These are phyloP conservation scores for Trichosanthes cucumerina DNA, from an alignment of 306 rosid genomes.

Conservation along the genomic window DNA sequence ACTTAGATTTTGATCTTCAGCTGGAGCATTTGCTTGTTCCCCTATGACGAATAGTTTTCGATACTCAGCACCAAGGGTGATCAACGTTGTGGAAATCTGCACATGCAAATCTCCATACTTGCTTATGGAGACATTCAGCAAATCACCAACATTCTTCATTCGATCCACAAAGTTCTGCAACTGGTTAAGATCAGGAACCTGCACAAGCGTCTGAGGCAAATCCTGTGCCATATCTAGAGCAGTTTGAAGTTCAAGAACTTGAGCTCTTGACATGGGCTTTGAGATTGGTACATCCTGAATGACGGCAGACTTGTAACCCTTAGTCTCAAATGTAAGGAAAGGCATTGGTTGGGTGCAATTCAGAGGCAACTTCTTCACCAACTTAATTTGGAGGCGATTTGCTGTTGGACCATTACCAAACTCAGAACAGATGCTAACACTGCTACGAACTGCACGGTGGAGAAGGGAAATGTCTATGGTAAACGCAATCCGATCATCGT, in stretches of 20 bases:
- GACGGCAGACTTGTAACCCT: conserved; percentile 71
- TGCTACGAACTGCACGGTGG: conserved; percentile 82
- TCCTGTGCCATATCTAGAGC: conserved; percentile 82
- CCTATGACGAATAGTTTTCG: conserved; percentile 66
- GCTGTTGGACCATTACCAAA: conserved; percentile 34
- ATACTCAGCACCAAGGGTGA: conserved; percentile 84
- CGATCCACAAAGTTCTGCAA: conserved; percentile 82
- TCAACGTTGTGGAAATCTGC: conserved; percentile 70
- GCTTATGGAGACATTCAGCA: conserved; percentile 60
- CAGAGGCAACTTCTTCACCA: conserved; percentile 66
- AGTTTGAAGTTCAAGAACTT: conserved; percentile 65
- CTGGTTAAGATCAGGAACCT: conserved; percentile 80
- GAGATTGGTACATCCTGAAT: conserved; percentile 90
- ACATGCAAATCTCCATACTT: conserved; percentile 70
- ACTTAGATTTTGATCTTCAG: conserved; percentile 61
- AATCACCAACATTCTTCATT: conserved; percentile 78
- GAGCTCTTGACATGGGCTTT: conserved; percentile 58
- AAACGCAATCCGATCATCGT: conserved; percentile 81
- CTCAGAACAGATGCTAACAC: conserved; percentile 60
- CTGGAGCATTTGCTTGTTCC: conserved; percentile 55
- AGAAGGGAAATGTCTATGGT: conserved; percentile 70
- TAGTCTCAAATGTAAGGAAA: conserved; percentile 70
- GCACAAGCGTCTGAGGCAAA: conserved; percentile 81
- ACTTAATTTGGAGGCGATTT: conserved; percentile 68
- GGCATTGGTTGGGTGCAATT: conserved; percentile 62